A percentile compares a stretch with the other conserved stretches of the same genome.
phyloP scores from a whole-genome alignment of 1,284 basidiomycete genomes.

The Tremellales sp. region DNA sequence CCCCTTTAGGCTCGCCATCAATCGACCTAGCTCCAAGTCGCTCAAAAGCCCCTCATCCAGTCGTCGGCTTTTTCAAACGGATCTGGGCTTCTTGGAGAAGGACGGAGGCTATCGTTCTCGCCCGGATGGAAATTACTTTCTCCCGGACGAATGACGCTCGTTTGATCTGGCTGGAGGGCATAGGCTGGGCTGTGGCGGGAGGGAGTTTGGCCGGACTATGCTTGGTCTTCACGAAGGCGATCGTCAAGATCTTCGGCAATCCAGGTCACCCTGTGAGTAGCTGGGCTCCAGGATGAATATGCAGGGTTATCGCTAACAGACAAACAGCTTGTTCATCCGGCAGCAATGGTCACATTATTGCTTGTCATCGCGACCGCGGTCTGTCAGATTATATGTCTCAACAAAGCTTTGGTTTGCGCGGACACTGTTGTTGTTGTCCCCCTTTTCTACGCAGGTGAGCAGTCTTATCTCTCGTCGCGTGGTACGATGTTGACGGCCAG shows the following conservation, averaged over 20 bases:
- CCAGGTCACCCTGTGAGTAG: constrained; percentile 41
- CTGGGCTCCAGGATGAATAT: not conserved
- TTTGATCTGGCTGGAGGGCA: constrained; percentile 80
- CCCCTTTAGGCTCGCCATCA: constrained; percentile 52
- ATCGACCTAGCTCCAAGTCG: constrained; percentile 26
- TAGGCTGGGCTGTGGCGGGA: constrained; percentile 86
- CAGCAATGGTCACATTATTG: constrained; percentile 77
- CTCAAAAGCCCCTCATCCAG: constrained; percentile 13
- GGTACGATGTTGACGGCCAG: constrained; percentile 3
- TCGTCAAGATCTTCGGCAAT: constrained; percentile 40
- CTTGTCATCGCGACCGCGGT: constrained; percentile 74
- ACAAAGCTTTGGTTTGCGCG: constrained; percentile 65
- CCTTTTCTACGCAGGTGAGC: constrained; percentile 57
- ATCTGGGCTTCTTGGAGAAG: constrained; percentile 47
- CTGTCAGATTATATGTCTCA: constrained; percentile 83
- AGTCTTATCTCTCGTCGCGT: constrained; percentile 25
- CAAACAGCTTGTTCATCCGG: constrained; percentile 63
- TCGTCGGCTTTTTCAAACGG: constrained; percentile 15
- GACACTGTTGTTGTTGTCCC: constrained; percentile 68
- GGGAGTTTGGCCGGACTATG: constrained; percentile 82
- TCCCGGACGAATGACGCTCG: constrained; percentile 73
- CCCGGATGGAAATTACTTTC: constrained; percentile 68
- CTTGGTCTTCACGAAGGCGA: constrained; percentile 86
- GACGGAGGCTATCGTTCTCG: constrained; percentile 57
- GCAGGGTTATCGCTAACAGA: not conserved